Evolutionary conservation across 257 asterid species (phyloP), one percentile per base, ranked within the genome.

Genomic region (Fraxinus quadrangulata): DNA sequence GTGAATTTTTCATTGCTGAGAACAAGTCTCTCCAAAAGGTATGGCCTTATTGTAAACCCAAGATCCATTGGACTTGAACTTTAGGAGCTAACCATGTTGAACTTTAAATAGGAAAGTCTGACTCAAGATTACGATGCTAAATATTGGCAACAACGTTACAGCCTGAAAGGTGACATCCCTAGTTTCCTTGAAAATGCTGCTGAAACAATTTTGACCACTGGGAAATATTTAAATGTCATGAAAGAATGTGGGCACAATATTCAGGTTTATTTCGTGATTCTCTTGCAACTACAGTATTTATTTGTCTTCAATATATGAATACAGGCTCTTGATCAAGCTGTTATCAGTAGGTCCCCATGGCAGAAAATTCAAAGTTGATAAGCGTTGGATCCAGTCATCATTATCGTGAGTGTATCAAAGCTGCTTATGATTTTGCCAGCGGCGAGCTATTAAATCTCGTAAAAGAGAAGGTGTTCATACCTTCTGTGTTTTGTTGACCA

Each of bases 141-240:
- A 89, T 96, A 91, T 86, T 96, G 99, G 99, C 90, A 90, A 83
- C 94, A 90, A 69, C 93, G 98, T 75, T 96, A 96, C 91, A 93
- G 97, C 93, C 96, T 96, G 82, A 93, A 96, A 85, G 95, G 89
- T 77, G 99, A 93, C 77, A 88, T 96, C 75, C 99, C 99, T 68
- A 87, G 93, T 83, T 96, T 96, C 85, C 97, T 96, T 73, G 94
- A 91, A 72, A 92, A 90, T 90, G 98, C 98, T 71, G 97, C 99
- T 83, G 98, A 89, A 85, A 93, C 93, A 72, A 90, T 96, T 86
- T 87, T 96, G 86, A 93, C 94, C 6, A 96, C 98, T 1, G 99
- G 99, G 75, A 96, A 96, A 86, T 96, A 93, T 84, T 84, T 96
- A 80, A 96, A 96, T 81, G 99, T 93, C 85, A 93, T 96, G 99